Evolutionary conservation across 2,329 filamentous ascomycete species (phyloP), one percentile per base, ranked within the genome.

Genomic region (Penicillium sp.): DNA sequence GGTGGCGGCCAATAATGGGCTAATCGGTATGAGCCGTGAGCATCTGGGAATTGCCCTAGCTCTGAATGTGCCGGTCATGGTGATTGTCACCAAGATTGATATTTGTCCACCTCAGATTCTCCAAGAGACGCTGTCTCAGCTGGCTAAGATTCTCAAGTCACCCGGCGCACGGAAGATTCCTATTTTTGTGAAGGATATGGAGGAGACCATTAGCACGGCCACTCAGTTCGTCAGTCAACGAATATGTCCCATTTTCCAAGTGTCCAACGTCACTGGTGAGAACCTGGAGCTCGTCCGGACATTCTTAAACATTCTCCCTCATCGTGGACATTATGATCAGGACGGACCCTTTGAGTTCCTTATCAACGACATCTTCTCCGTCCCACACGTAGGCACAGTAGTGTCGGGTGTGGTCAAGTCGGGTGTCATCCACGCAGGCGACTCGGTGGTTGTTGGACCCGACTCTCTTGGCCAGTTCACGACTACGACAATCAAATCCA

Each of bases 21-120:
- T 98, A 37, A 87, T 97, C 38, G 93, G 93, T 16, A 98, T 97
- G 93, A 95, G 88, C 70, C 95, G 94, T 76, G 93, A 98, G 73
- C 93, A 98, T 68, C 74, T 98, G 3, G 93, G 93, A 13, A 95
- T 98, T 54, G 91, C 93, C 0, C 75, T 97, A 26, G 90, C 93
- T 0, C 76, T 98, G 42, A 97, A 97, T 62, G 91, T 98, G 9
- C 93, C 93, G 0, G 89, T 98, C 58, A 95, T 98, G 88, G 90
- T 97, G 3, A 85, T 96, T 55, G 84, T 97, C 53, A 98, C 91
- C 68, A 98, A 97, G 74, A 95, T 97, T 55, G 93, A 97, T 66
- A 97, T 97, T 46, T 97, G 93, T 68, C 93, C 93, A 18, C 89
- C 91, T 1, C 87, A 97, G 56, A 96, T 98, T 61, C 76, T 98